Base-by-base conservation (phyloP, 2,329 filamentous ascomycete genomes). In the Corinectria fuckeliana region DNA sequence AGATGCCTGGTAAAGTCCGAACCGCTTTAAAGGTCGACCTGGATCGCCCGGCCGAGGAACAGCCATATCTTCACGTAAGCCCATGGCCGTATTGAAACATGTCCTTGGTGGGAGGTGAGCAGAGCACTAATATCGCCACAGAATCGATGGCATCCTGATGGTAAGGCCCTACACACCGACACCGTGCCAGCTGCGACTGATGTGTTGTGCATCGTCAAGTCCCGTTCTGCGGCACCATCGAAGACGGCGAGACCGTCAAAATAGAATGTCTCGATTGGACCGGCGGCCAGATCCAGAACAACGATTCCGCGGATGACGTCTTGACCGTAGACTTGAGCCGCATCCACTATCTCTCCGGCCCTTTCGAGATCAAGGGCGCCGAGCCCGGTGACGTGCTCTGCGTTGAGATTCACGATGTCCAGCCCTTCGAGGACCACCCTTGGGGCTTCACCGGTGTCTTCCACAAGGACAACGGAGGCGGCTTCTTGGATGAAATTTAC, bases 371-470 rank as follows among this genome's bases (percentile, higher is more conserved):
- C 56, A 90, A 93, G 71, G 88, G 86, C 1, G 92, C 92, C 1
- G 86, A 93, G 74, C 92, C 93, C 0, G 93, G 93, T 0, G 93
- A 97, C 72, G 81, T 96, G 1, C 82, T 96, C 0, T 79, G 96
- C 0, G 91, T 97, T 7, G 92, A 97, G 74, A 97, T 97, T 65
- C 92, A 94, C 75, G 93, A 97, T 70, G 91, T 97, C 0, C 92
- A 97, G 78, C 93, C 93, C 0, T 88, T 96, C 65, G 83, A 94
- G 62, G 87, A 95, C 26, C 86, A 90, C 57, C 92, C 92, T 0
- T 97, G 93, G 93, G 93, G 93, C 0, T 96, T 96, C 74, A 94
- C 91, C 0, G 92, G 92, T 8, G 78, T 95, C 5, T 97, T 97
- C 70, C 82, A 89, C 53, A 88, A 86, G 65, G 78, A 88, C 14